Percentiles rank a stretch among this genome's conserved stretches.
Evolutionary conservation across 192 early-diverging fungal genomes (phyloP).

Genomic region (Backusella tarrabulga): DNA sequence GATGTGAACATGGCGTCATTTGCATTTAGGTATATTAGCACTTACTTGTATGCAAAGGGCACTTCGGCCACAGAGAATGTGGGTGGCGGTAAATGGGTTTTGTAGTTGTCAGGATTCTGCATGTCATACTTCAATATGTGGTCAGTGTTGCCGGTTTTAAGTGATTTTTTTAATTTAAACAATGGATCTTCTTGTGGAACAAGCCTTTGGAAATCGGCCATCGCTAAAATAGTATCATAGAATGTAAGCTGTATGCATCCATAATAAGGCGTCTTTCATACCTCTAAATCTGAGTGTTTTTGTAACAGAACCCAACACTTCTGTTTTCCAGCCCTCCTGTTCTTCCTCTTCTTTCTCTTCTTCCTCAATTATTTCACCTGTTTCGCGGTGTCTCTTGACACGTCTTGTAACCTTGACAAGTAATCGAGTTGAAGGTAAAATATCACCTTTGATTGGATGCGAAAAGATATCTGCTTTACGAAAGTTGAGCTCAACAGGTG

Average conservation of each 20-base stretch:
- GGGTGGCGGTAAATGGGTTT: conserved; percentile 56
- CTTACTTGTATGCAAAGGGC: conserved; percentile 54
- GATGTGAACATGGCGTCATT: neutral
- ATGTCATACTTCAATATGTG: conserved; percentile 32
- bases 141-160: conserved; percentile 48
- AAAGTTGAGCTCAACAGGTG: conserved; percentile 51
- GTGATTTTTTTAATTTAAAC: conserved; percentile 38
- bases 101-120: conserved; percentile 36
- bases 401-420: conserved; percentile 59
- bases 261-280: conserved; percentile 16
- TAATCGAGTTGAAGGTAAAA: conserved; percentile 53
- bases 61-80: conserved; percentile 50
- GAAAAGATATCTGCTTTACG: conserved; percentile 58
- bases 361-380: neutral
- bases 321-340: conserved; percentile 24
- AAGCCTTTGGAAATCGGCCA: conserved; percentile 59
- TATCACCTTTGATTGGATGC: conserved; percentile 63
- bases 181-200: conserved; percentile 47
- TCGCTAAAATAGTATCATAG: neutral
- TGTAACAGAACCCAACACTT: conserved; percentile 52
- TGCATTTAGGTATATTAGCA: neutral
- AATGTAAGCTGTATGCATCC: too few species aligned
- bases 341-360: conserved; percentile 28
- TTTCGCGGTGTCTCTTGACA: conserved; percentile 15
- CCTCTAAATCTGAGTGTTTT: conserved; percentile 67